Percentiles rank a stretch among this genome's conserved stretches.
These are phyloP conservation scores for Plasmodium malariae DNA, from an alignment of 169 alveolate genomes.

Conservation along the genomic window DNA sequence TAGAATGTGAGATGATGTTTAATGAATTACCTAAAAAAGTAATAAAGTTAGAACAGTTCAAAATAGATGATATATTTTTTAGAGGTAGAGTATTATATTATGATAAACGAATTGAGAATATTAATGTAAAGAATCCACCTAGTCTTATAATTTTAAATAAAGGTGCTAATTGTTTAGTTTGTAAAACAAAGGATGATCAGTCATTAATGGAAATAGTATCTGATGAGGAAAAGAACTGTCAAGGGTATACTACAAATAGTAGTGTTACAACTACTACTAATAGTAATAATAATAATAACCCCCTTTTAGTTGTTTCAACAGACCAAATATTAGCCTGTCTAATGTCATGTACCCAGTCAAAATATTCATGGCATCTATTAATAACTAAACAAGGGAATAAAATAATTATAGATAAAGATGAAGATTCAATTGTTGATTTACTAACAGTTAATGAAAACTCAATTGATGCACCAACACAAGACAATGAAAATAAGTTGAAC, in stretches of 20 bases:
- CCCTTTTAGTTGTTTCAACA: constrained; percentile 89
- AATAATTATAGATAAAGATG: constrained; percentile 91
- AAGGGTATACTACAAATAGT: constrained; percentile 9
- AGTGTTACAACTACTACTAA: constrained; percentile 24
- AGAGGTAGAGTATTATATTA: constrained; percentile 90
- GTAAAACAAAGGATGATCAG: constrained; percentile 64
- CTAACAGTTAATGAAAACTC: constrained; percentile 93
- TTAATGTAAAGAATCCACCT: constrained; percentile 87
- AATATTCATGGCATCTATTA: constrained; percentile 92
- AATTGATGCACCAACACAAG: constrained; percentile 93
- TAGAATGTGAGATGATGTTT: constrained; percentile 91
- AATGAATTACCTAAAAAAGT: constrained; percentile 89
- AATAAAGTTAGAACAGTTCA: constrained; percentile 81
- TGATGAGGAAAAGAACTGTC: constrained; percentile 28
- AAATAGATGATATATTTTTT: constrained; percentile 89
- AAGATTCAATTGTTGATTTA: constrained; percentile 93
- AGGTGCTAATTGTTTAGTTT: constrained; percentile 42
- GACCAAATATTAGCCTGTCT: constrained; percentile 91
- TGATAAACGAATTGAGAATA: constrained; percentile 89
- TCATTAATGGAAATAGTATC: constrained; percentile 41
- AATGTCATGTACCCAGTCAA: constrained; percentile 92
- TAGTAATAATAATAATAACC: constrained; percentile 70
- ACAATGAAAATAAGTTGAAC: constrained; percentile 90
- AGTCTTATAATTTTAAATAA: constrained; percentile 40
- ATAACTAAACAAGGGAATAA: constrained; percentile 90